phyloP scores from a whole-genome alignment of 192 early-diverging fungal genomes.

The Irineochytrium annulatum region DNA sequence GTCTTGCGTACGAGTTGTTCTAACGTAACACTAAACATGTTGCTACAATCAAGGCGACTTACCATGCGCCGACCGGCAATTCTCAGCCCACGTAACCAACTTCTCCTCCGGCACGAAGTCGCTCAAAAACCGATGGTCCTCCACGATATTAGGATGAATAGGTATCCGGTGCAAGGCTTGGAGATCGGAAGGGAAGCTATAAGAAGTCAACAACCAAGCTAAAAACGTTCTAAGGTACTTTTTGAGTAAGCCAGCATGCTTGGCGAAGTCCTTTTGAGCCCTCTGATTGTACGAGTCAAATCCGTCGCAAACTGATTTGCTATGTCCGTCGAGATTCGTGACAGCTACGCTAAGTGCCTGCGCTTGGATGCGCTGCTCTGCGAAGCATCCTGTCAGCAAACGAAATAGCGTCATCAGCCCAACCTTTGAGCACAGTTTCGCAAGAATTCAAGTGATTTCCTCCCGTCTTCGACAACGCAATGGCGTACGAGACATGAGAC shows the following conservation, averaged over 20 bases:
- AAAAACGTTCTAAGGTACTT: conserved; percentile 12
- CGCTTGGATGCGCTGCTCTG: conserved; percentile 36
- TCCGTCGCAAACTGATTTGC: conserved; percentile 10
- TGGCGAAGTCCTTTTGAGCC: conserved; percentile 38
- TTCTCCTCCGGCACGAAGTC: conserved; percentile 43
- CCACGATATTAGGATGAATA: conserved; percentile 32
- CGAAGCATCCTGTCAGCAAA: not conserved
- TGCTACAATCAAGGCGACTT: not conserved
- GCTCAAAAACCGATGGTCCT: conserved; percentile 22
- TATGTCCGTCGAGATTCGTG: conserved; percentile 28
- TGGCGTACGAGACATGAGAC: conserved; percentile 13
- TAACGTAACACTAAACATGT: not conserved
- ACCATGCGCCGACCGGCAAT: conserved; percentile 40
- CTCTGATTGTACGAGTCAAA: conserved; percentile 30
- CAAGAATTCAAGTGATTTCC: not conserved
- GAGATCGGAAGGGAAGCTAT: conserved; percentile 40
- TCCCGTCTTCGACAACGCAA: not conserved
- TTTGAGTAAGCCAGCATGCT: conserved; percentile 33
- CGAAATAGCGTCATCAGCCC: not conserved
- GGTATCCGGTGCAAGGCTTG: conserved; percentile 41
- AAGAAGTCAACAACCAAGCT: not conserved
- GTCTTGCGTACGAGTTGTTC: conserved; percentile 33
- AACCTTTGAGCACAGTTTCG: not conserved
- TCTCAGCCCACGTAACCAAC: conserved; percentile 38
- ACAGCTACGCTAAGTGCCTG: conserved; percentile 32